A percentile compares a stretch with the other conserved stretches of the same genome.
phyloP scores from a whole-genome alignment of 202 grass and related monocot species.

The Tripidium arundinaceum region DNA sequence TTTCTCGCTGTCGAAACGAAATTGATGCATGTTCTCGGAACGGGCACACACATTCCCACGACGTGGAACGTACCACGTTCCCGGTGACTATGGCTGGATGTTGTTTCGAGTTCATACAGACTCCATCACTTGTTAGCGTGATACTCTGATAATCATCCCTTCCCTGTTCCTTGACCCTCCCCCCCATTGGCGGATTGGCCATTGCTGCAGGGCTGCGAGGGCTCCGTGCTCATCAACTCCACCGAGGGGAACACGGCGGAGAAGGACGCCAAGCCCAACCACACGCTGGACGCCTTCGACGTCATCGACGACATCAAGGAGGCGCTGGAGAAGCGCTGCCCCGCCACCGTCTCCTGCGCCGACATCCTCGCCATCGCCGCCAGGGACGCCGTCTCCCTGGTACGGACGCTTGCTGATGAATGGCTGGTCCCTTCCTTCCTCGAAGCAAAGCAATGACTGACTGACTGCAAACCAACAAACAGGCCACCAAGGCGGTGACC shows the following conservation, averaged over 20 bases:
- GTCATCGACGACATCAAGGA: conserved; percentile 56
- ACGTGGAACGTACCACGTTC: no score
- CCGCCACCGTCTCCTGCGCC: conserved; percentile 54
- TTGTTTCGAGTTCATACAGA: neutral
- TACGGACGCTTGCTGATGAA: no score
- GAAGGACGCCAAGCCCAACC: conserved; percentile 82
- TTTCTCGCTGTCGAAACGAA: no score
- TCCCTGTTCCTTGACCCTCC: neutral
- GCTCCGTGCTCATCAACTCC: conserved; percentile 82
- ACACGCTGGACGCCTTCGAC: conserved; percentile 50
- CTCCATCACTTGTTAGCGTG: no score
- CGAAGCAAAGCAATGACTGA: neutral
- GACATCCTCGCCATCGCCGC: conserved; percentile 54
- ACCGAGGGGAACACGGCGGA: conserved; percentile 47
- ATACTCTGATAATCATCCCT: neutral
- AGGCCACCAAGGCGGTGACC: conserved; percentile 46
- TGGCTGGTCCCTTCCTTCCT: neutral
- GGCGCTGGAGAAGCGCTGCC: conserved; percentile 38
- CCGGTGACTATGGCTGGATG: no score
- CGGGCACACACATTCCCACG: no score
- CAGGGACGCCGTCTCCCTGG: conserved; percentile 49
- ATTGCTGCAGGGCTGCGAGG: conserved; percentile 63
- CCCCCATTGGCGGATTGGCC: neutral
- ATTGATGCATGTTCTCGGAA: no score
- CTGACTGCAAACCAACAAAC: neutral